These are phyloP conservation scores for Phoma sp. DNA, from an alignment of 2,329 filamentous ascomycete species.

Conservation along the genomic window DNA sequence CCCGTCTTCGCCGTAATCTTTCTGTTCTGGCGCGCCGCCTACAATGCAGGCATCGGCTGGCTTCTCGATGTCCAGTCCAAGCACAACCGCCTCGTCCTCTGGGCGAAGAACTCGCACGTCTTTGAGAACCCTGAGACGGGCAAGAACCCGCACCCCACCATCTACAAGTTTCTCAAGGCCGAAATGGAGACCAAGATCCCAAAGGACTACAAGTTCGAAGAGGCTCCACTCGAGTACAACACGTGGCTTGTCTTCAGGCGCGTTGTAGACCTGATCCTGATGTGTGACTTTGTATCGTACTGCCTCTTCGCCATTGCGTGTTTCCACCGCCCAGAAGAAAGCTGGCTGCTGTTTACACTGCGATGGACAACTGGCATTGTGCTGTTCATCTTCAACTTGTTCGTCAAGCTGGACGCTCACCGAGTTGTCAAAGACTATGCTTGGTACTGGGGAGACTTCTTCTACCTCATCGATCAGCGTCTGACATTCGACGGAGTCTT, in stretches of 20 bases:
- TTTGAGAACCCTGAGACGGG: slow-evolving; percentile 86
- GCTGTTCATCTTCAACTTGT: slow-evolving; percentile 92
- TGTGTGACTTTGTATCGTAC: slow-evolving; percentile 99
- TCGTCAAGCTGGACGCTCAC: slow-evolving; percentile 98
- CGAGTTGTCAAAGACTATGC: slow-evolving; percentile 98
- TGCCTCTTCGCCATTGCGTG: slow-evolving; percentile 94
- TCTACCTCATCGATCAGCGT: slow-evolving; percentile 97
- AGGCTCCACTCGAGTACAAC: slow-evolving; percentile 96
- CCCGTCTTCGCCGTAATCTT: slow-evolving; percentile 85
- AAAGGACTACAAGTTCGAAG: slow-evolving; percentile 90
- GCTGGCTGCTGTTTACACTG: slow-evolving; percentile 69
- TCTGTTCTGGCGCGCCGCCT: slow-evolving; percentile 88
- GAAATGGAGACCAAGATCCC: slow-evolving; percentile 96
- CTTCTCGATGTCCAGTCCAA: slow-evolving; percentile 90
- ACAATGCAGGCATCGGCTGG: slow-evolving; percentile 93
- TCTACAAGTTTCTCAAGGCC: slow-evolving; percentile 83
- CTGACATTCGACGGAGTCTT: slow-evolving; percentile 98
- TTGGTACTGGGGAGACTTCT: slow-evolving; percentile 99
- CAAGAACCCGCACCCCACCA: slow-evolving; percentile 79
- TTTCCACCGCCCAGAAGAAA: slow-evolving; percentile 79
- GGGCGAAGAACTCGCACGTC: slow-evolving; percentile 84
- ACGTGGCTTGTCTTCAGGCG: slow-evolving; percentile 97
- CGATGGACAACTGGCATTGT: slow-evolving; percentile 82
- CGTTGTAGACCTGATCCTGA: slow-evolving; percentile 93
- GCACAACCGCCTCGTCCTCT: slow-evolving; percentile 82